Conservation (phyloP, 495 filamentous ascomycete species). For the Penicillium macrosclerotiorum region DNA sequence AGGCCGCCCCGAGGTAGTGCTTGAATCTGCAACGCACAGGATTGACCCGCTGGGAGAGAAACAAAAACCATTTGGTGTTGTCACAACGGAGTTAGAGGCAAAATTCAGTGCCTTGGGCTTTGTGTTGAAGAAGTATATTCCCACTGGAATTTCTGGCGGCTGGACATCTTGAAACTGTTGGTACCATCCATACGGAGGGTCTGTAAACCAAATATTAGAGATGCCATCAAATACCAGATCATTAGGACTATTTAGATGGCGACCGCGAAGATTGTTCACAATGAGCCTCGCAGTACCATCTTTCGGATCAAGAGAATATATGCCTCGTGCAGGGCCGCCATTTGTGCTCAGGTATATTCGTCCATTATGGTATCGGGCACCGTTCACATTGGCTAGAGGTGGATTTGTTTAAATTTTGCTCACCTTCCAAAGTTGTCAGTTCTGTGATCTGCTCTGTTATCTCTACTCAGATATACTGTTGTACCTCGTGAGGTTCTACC, state of each 20-base stretch:
- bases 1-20: conserved; percentile 9
- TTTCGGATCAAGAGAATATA: conserved; percentile 6
- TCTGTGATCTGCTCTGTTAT: too few species aligned
- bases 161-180: conserved; percentile 8
- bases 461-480: not conserved
- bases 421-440: not conserved
- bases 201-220: conserved; percentile 15
- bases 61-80: conserved; percentile 8
- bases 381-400: conserved; percentile 11
- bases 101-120: conserved; percentile 9
- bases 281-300: conserved; percentile 5
- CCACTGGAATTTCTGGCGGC: conserved; percentile 8
- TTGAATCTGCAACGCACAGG: conserved; percentile 14
- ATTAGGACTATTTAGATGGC: conserved; percentile 14
- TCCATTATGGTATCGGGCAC: conserved; percentile 11
- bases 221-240: conserved; percentile 12
- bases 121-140: conserved; percentile 15
- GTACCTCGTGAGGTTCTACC: conserved; percentile 9
- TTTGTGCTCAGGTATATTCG: conserved; percentile 8
- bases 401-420: conserved; percentile 8
- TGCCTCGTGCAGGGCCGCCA: conserved; percentile 8
- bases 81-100: conserved; percentile 4
- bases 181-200: conserved; percentile 14
- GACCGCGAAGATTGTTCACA: conserved; percentile 14
- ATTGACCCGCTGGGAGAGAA: conserved; percentile 7